phyloP scores from a whole-genome alignment of 2,329 filamentous ascomycete genomes.

The Ophiostoma populinum region DNA sequence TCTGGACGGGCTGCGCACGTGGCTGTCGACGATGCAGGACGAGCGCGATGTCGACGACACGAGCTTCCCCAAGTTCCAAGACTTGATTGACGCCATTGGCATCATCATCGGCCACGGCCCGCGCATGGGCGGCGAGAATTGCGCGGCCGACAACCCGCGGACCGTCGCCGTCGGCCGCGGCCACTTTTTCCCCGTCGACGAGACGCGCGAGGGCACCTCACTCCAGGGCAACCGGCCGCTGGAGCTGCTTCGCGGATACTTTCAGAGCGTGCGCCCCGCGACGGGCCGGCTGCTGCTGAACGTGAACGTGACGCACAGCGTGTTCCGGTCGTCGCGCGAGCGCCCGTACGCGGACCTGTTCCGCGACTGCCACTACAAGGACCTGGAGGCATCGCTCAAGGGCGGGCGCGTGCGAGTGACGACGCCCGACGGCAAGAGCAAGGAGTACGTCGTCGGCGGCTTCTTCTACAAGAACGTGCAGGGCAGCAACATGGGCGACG shows the following conservation, averaged over 20 bases:
- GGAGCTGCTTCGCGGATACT: slow-evolving; percentile 32
- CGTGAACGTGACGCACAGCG: slow-evolving; percentile 34
- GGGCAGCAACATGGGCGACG: not conserved
- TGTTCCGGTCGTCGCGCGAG: slow-evolving; percentile 23
- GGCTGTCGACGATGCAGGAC: slow-evolving; percentile 26
- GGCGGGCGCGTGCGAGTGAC: slow-evolving; percentile 16
- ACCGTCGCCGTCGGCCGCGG: slow-evolving; percentile 24
- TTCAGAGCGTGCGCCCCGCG: slow-evolving; percentile 34
- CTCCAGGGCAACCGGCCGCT: slow-evolving; percentile 15
- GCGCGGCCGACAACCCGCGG: not conserved
- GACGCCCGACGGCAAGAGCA: slow-evolving; percentile 16
- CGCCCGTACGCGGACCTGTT: slow-evolving; percentile 6
- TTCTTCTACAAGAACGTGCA: slow-evolving; percentile 8
- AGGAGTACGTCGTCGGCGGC: slow-evolving; percentile 16
- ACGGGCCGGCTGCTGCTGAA: slow-evolving; percentile 38
- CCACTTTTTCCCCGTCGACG: slow-evolving; percentile 30
- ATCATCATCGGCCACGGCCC: slow-evolving; percentile 29
- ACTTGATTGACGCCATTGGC: slow-evolving; percentile 32
- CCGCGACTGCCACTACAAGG: slow-evolving; percentile 2
- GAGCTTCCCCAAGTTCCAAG: slow-evolving; percentile 30
- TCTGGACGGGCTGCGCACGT: slow-evolving; percentile 25
- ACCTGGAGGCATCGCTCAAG: slow-evolving; percentile 6
- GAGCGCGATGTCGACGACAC: slow-evolving; percentile 17
- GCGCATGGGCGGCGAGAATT: slow-evolving; percentile 20
- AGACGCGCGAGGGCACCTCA: slow-evolving; percentile 12